A percentile compares a stretch with the other conserved stretches of the same genome.
Conservation (phyloP, 108 stramenopile species). For the Fragilariopsis cylindrus region DNA sequence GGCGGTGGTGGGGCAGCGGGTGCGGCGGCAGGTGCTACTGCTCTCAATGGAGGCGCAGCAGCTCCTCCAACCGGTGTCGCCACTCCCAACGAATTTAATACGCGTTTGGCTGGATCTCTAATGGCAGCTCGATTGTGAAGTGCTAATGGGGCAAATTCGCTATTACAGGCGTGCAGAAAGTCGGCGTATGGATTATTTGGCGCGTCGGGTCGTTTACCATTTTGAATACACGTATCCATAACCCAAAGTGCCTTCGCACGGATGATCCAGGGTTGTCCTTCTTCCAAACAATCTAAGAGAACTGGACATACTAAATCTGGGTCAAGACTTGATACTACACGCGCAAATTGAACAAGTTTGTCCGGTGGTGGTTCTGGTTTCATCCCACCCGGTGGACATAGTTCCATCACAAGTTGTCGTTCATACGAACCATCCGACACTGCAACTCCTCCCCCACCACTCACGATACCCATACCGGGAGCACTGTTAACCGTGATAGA, state of each 20-base stretch:
- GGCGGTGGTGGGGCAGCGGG: slow-evolving; percentile 45
- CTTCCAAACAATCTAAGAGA: slow-evolving; percentile 82
- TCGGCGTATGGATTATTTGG: slow-evolving; percentile 68
- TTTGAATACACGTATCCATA: slow-evolving; percentile 70
- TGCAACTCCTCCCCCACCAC: slow-evolving; percentile 39
- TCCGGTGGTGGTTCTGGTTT: slow-evolving; percentile 91
- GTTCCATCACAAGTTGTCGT: slow-evolving; percentile 84
- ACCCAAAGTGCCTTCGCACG: slow-evolving; percentile 88
- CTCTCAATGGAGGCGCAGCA: slow-evolving; percentile 16
- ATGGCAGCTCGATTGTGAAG: slow-evolving; percentile 64
- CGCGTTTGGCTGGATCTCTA: slow-evolving; percentile 71
- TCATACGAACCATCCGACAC: slow-evolving; percentile 87
- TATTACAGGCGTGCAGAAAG: slow-evolving; percentile 81
- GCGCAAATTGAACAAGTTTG: slow-evolving; percentile 77
- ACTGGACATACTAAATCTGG: slow-evolving; percentile 87
- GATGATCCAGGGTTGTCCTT: slow-evolving; percentile 90
- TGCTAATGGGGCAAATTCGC: slow-evolving; percentile 73
- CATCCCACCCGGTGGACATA: slow-evolving; percentile 94
- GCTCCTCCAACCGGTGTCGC: slow-evolving; percentile 26
- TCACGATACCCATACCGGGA: slow-evolving; percentile 12
- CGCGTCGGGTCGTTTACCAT: slow-evolving; percentile 38
- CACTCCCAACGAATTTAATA: slow-evolving; percentile 63
- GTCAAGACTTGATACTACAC: slow-evolving; percentile 73
- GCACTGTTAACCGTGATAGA: slow-evolving; percentile 26
- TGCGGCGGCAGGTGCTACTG: slow-evolving; percentile 25